These are phyloP conservation scores for Rhizophora mangle DNA, from an alignment of 345 rosid species.

Conservation along the genomic window DNA sequence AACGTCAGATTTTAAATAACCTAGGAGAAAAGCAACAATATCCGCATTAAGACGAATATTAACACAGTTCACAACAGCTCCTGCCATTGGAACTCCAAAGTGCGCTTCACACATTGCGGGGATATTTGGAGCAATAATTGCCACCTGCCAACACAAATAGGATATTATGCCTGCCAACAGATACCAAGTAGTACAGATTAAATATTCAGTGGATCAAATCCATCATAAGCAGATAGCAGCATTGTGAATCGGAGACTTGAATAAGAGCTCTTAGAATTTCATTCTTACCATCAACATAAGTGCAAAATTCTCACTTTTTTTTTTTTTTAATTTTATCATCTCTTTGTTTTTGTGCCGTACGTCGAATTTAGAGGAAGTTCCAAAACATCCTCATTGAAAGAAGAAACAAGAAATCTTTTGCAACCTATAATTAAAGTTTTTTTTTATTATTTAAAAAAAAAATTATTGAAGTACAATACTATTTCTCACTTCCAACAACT, in stretches of 20 bases:
- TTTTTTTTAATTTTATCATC: too few relatives aligned
- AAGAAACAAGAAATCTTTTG: too few relatives aligned
- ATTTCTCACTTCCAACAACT: too few relatives aligned
- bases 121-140: slow-evolving; percentile 78
- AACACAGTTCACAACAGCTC: slow-evolving; percentile 73
- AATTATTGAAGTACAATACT: too few relatives aligned
- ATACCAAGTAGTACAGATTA: not conserved
- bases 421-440: too few relatives aligned
- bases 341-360: too few relatives aligned
- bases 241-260: not conserved
- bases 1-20: slow-evolving; percentile 59
- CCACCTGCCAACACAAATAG: slow-evolving; percentile 49
- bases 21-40: slow-evolving; percentile 69
- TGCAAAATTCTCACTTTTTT: too few relatives aligned
- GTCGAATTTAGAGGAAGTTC: too few relatives aligned
- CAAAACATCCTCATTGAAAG: too few relatives aligned
- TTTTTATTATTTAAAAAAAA: too few relatives aligned
- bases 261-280: too few relatives aligned
- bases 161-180: not conserved
- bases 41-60: slow-evolving; percentile 79
- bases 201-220: not conserved
- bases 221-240: not conserved
- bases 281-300: too few relatives aligned
- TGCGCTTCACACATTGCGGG: slow-evolving; percentile 88
- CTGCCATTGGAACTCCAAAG: slow-evolving; percentile 88